Evolutionary conservation across 2,329 filamentous ascomycete genomes (phyloP), one percentile per base, ranked within the genome.

Genomic region (Xylariaceae sp.): DNA sequence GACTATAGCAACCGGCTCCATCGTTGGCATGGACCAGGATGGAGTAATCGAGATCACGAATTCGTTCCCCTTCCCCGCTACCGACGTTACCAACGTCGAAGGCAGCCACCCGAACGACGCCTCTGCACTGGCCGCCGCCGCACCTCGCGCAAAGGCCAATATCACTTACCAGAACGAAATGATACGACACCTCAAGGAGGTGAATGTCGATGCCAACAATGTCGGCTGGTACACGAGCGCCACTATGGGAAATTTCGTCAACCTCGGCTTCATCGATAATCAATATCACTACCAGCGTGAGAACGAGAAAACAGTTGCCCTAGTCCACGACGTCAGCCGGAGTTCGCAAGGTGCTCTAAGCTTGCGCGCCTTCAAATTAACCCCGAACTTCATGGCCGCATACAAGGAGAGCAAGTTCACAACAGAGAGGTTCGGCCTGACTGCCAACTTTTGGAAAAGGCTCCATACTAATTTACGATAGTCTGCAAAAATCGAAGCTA

Each of bases 391-490:
- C 74, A 89, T 97, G 83, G 76, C 84, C 41, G 89, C 91, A 10
- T 96, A 88, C 77, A 96, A 95, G 80, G 94, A 99, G 81, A 85
- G 84, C 74, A 97, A 97, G 76, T 99, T 99, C 78, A 96, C 89
- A 36, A 92, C 91, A 1, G 94, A 99, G 72, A 91, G 82, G 92
- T 96, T 80, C 68, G 86, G 64, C 36, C 39, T 19, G 46, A 21
- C n/a, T 5, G 30, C n/a, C 32, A 26, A 26, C 40, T 45, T 49
- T 10, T 10, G 6, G n/a, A 2, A 47, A 44, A 21, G 12, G 18
- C 32, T 41, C 41, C 15, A 49, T 49, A 51, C 66, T 72, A 60
- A 67, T 49, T 43, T 36, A 43, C 64, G 21, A n/a, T 16, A 96
- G 92, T 71, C 83, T 99, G 62, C 89, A 95, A 79, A 96, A 96